phyloP scores from a whole-genome alignment of 768 basidiomycete genomes.

The Flagelloscypha sp. region DNA sequence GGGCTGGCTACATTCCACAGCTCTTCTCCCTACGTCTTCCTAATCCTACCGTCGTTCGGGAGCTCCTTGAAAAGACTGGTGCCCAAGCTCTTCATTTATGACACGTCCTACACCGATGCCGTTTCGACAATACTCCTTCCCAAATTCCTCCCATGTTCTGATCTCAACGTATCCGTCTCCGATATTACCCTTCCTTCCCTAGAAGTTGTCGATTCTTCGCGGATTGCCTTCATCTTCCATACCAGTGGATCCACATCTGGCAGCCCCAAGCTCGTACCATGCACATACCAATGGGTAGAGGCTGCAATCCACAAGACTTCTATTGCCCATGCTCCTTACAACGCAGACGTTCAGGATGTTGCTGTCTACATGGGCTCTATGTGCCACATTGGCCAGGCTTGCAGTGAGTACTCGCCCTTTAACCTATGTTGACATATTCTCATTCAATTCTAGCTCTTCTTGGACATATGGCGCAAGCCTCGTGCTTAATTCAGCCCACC shows the following conservation, averaged over 20 bases:
- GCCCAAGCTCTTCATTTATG: constrained; percentile 61
- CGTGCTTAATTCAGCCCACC: constrained; percentile 67
- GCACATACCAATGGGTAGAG: constrained; percentile 59
- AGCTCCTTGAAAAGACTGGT: constrained; percentile 53
- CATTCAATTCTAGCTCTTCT: constrained; percentile 47
- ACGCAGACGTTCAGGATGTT: constrained; percentile 53
- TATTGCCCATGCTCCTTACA: constrained; percentile 39
- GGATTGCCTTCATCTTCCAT: constrained; percentile 63
- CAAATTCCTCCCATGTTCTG: constrained; percentile 28
- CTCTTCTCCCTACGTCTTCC: constrained; percentile 73
- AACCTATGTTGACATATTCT: constrained; percentile 16
- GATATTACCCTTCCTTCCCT: constrained; percentile 35
- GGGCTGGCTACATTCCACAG: constrained; percentile 73
- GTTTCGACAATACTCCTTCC: constrained; percentile 43
- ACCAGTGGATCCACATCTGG: constrained; percentile 82
- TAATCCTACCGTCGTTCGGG: constrained; percentile 61
- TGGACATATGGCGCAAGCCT: constrained; percentile 62
- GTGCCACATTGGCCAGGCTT: constrained; percentile 74
- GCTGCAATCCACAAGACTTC: constrained; percentile 54
- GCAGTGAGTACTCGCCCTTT: constrained; percentile 44
- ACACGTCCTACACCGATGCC: constrained; percentile 43
- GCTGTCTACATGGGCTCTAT: constrained; percentile 76
- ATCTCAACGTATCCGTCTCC: constrained; percentile 22
- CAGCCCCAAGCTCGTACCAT: constrained; percentile 70
- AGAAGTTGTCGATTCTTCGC: constrained; percentile 26